Evolutionary conservation across 192 early-diverging fungal species (phyloP).

Genomic region (Geranomyces michiganensis): DNA sequence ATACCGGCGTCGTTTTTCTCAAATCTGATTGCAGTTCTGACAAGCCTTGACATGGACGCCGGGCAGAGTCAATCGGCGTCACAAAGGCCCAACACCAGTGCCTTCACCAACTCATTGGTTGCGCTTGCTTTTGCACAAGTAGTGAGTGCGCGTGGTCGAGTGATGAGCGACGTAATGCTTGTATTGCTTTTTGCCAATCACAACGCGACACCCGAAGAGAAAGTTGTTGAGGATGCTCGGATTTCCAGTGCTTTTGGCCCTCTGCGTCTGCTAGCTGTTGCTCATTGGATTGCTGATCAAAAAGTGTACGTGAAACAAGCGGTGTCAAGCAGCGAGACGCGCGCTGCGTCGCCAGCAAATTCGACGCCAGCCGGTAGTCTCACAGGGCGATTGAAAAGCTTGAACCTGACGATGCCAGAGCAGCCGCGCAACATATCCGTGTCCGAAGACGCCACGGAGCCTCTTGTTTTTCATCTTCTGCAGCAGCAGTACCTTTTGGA

Average conservation of each 20-base stretch:
- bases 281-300: slow-evolving; percentile 8
- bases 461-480: slow-evolving; percentile 21
- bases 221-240: background rate
- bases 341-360: background rate
- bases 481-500: slow-evolving; percentile 29
- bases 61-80: background rate
- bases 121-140: slow-evolving; percentile 1
- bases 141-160: background rate
- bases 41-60: background rate
- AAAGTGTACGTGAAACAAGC: background rate
- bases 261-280: background rate
- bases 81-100: slow-evolving; percentile 22
- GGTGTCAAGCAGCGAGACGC: background rate
- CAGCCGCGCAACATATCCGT: background rate
- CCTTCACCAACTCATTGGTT: slow-evolving; percentile 18
- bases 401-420: background rate
- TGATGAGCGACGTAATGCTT: slow-evolving; percentile 13
- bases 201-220: background rate
- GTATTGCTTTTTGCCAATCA: slow-evolving; percentile 12
- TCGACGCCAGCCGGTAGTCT: background rate
- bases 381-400: slow-evolving; percentile 4
- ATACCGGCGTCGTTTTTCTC: background rate
- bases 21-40: background rate
- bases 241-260: background rate
- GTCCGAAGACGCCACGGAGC: background rate